Base-by-base conservation (phyloP, 805 yeast species). In the Starmerella bombi region DNA sequence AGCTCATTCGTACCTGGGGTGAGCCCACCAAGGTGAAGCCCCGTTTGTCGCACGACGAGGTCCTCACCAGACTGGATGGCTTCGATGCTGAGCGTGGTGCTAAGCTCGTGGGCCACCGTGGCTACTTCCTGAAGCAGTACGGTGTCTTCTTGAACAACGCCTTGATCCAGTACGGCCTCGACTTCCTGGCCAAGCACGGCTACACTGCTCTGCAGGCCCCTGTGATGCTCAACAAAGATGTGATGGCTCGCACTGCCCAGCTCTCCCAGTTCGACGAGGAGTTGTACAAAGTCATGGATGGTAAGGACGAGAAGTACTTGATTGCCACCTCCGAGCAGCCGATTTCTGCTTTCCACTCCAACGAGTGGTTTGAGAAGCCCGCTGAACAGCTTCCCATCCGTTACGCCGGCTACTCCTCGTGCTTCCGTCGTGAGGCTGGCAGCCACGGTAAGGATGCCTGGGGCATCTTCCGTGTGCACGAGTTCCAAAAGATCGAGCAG, bases 321-420 rank as follows among this genome's bases (percentile, higher is more conserved):
- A 84, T 91, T 68, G 98, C 98, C 50, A 91, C 98, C 44, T 85
- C 96, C 33, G 98, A 91, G 69, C 98, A 91, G 71, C 98, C 98
- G 53, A 91, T 91, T 54, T 83, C 94, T 45, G 98, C 98, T 22
- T 86, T 80, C 67, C 98, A 91, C 66, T 77, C 94, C 39, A 79
- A 78, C 58, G 98, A 91, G 68, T 91, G 98, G 98, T 91, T 91
- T 56, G 97, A 91, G 67, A 78, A 81, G 55, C 98, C 98, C 44
- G 77, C 78, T 47, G 96, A 86, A 66, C 98, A 91, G 69, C 73
- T 91, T 54, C 98, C 98, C 46, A 74, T 84, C 50, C 81, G 93
- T 66, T 91, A 91, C 59, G 98, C 95, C 36, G 98, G 98, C 57
- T 91, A 80, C 71, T 85, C 96, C 28, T 81, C 96, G 35, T 91